Base-by-base conservation (phyloP, 176 grass and related monocot species). In the Ensete glaucum region DNA sequence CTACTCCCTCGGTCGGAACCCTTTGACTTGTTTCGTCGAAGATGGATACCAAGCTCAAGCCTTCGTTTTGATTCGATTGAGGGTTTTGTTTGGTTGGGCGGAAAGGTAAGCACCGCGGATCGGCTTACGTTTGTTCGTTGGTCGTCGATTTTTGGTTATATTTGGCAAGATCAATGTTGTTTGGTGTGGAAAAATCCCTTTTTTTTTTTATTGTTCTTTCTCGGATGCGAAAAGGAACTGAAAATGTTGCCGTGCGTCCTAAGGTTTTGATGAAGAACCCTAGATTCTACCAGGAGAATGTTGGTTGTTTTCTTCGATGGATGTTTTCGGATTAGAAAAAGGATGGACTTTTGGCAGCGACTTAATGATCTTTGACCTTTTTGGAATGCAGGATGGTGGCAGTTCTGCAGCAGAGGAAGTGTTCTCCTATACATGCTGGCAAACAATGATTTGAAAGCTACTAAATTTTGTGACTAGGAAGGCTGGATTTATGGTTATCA, bases 381-480 rank as follows among this genome's bases (percentile, higher is more conserved):
- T 50, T 2, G 8, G 34, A 10, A 51, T 51, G 34, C 67, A 70
- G 43, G 67, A 50, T 3, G 67, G 20, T 48, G 20, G 5, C 9
- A 12, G 50, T 20, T 7, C 20, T 50, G 29, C 19, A 69, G 26
- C 16, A 29, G 19, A 50, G 43, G 19, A 25, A 69, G 26, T 48
- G 11, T 50, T 51, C 2, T n/a, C 11, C 9, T 70, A 21, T n/a
- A 20, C 2, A 15, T 9, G 11, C 3, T 43, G 34, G 34, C 34
- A 34, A 29, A 15, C 10, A 34, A 26, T 2, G 64, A 34, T 43
- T 70, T 11, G 16, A n/a, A 70, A 51, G 29, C 48, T 70, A 3
- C 26, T 54, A 51, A 9, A 43, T 43, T 77, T 26, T 65, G 13
- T 65, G 34, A 10, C 80, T 83, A 83, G 85, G 34, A 80, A 71